These are phyloP conservation scores for Backusella morwellensis DNA, from an alignment of 192 early-diverging fungal species.

Conservation along the genomic window DNA sequence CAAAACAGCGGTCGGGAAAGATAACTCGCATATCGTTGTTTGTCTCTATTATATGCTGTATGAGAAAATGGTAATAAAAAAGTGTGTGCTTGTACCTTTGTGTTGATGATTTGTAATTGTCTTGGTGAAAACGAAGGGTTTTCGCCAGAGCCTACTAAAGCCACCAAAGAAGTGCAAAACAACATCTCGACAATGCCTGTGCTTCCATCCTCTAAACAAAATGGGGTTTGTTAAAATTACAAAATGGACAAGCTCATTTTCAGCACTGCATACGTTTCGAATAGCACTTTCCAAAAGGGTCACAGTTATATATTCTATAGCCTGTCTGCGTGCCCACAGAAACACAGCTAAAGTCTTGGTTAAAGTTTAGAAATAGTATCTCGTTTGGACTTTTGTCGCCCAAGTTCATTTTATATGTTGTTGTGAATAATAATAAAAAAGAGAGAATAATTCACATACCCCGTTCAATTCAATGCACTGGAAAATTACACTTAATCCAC, in stretches of 20 bases:
- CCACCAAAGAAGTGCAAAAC: conserved; percentile 95
- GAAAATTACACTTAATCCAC: not conserved
- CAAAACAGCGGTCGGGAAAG: conserved; percentile 89
- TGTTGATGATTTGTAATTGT: conserved; percentile 93
- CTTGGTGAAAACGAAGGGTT: conserved; percentile 85
- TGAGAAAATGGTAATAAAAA: not conserved
- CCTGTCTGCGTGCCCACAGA: conserved; percentile 84
- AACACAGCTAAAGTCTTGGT: conserved; percentile 88
- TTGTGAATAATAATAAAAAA: not conserved
- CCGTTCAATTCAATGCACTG: not conserved
- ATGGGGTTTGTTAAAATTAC: not conserved
- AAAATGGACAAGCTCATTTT: too few species aligned
- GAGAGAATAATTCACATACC: not conserved
- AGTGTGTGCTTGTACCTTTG: conserved; percentile 65
- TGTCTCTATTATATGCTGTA: conserved; percentile 58
- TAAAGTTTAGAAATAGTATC: conserved; percentile 79
- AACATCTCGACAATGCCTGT: conserved; percentile 98
- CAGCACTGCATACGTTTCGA: conserved; percentile 59
- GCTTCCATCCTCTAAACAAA: conserved; percentile 68
- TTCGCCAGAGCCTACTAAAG: conserved; percentile 92
- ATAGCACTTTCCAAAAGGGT: conserved; percentile 95
- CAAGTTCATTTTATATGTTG: conserved; percentile 57
- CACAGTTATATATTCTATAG: conserved; percentile 96
- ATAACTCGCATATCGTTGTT: conserved; percentile 96
- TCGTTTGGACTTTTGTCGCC: conserved; percentile 60